Percentiles rank a stretch among this genome's conserved stretches.
These are phyloP conservation scores for Eucalyptus decipiens DNA, from an alignment of 345 rosid species.

Conservation along the genomic window DNA sequence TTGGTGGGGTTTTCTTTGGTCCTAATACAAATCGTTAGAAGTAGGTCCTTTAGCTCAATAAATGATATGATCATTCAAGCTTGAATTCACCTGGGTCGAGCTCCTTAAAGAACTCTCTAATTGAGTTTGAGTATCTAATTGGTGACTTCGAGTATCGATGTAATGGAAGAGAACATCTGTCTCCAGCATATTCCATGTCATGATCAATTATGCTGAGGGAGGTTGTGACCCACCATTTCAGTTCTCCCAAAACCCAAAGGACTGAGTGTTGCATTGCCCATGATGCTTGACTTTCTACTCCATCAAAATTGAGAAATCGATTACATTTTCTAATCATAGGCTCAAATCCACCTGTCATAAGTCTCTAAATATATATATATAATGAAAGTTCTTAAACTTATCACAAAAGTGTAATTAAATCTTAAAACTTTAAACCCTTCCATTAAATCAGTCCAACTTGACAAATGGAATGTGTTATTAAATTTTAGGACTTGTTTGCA, in stretches of 20 bases:
- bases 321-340: not conserved
- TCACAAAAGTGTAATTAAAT: too few relatives aligned
- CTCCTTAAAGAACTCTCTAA: too few relatives aligned
- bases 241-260: not conserved
- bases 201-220: not conserved
- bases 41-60: not conserved
- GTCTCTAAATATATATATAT: too few relatives aligned
- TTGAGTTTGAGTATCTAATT: not conserved
- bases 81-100: too few relatives aligned
- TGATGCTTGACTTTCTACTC: not conserved
- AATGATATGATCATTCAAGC: not conserved
- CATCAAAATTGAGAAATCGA: not conserved
- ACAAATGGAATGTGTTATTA: too few relatives aligned
- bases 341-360: not conserved
- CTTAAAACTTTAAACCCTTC: too few relatives aligned
- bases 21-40: not conserved
- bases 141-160: not conserved
- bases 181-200: not conserved
- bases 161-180: not conserved
- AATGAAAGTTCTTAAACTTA: too few relatives aligned
- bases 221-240: not conserved
- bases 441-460: too few relatives aligned
- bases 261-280: not conserved
- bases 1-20: fast-evolving
- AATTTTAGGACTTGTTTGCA: too few relatives aligned